Conservation (phyloP, 768 basidiomycete genomes). For the Gyrodon lividus region DNA sequence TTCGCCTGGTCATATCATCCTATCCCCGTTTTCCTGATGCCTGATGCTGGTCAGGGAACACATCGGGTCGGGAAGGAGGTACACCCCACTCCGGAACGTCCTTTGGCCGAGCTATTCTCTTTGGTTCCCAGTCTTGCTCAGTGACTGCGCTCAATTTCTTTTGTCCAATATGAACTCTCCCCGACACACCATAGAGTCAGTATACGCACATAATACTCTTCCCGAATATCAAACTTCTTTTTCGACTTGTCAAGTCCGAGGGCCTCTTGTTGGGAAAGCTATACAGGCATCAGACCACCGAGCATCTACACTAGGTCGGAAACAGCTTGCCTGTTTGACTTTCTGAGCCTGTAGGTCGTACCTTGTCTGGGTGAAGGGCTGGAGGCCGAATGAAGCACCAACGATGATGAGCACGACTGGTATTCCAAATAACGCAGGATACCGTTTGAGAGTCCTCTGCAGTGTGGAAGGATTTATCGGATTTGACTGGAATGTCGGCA, state of each 20-base stretch:
- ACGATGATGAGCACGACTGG: constrained; percentile 88
- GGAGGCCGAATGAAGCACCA: constrained; percentile 79
- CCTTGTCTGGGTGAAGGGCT: constrained; percentile 81
- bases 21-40: no score
- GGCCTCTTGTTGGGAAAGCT: constrained; percentile 80
- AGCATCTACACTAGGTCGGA: no score
- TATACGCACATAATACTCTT: constrained; percentile 90
- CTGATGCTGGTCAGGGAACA: constrained; percentile 28
- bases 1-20: no score
- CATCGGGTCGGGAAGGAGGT: constrained; percentile 48
- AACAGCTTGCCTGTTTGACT: constrained; percentile 57
- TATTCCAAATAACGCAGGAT: constrained; percentile 78
- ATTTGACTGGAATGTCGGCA: constrained; percentile 53
- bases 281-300: neutral
- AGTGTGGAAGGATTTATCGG: constrained; percentile 26
- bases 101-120: constrained; percentile 76
- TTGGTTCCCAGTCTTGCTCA: constrained; percentile 83
- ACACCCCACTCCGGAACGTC: constrained; percentile 96
- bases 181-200: neutral
- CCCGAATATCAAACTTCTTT: constrained; percentile 88
- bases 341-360: constrained; percentile 88
- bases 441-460: constrained; percentile 46
- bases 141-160: constrained; percentile 62
- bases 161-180: neutral
- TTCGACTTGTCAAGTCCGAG: constrained; percentile 65